Conservation (phyloP, 768 basidiomycete genomes). For the Trametes cingulata region DNA sequence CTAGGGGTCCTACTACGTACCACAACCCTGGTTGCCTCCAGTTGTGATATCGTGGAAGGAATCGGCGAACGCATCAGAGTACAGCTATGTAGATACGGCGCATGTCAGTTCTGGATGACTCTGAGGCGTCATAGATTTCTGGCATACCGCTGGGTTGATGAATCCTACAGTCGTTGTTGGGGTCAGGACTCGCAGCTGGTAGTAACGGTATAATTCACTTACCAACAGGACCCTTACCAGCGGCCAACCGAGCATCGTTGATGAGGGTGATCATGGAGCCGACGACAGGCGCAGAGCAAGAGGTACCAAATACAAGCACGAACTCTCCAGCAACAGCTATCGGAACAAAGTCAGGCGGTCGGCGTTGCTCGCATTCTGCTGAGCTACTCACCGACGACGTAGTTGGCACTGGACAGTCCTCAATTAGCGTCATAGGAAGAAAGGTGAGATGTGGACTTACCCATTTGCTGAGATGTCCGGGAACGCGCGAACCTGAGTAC, state of each 20-base stretch:
- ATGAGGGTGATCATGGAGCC: slow-evolving; percentile 38
- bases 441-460: slow-evolving; percentile 17
- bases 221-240: slow-evolving; percentile 37
- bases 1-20: slow-evolving; percentile 17
- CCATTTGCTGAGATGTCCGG: slow-evolving; percentile 39
- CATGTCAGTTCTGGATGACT: background rate
- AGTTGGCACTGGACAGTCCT: slow-evolving; percentile 30
- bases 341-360: background rate
- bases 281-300: slow-evolving; percentile 36
- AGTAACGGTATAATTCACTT: background rate
- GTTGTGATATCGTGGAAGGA: slow-evolving; percentile 36
- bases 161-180: slow-evolving; percentile 22
- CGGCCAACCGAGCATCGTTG: slow-evolving; percentile 39
- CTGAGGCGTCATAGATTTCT: background rate
- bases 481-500: slow-evolving; percentile 23
- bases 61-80: slow-evolving; percentile 20
- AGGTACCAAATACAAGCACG: slow-evolving; percentile 37
- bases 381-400: slow-evolving; percentile 29
- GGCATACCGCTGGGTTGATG: slow-evolving; percentile 63
- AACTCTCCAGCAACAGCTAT: slow-evolving; percentile 34
- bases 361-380: background rate
- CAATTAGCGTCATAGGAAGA: background rate
- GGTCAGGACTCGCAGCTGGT: background rate
- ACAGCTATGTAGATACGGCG: slow-evolving; percentile 10
- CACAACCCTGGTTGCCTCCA: slow-evolving; percentile 38